These are phyloP conservation scores for Suhomyces sp. DNA, from an alignment of 805 yeast genomes.

Conservation along the genomic window DNA sequence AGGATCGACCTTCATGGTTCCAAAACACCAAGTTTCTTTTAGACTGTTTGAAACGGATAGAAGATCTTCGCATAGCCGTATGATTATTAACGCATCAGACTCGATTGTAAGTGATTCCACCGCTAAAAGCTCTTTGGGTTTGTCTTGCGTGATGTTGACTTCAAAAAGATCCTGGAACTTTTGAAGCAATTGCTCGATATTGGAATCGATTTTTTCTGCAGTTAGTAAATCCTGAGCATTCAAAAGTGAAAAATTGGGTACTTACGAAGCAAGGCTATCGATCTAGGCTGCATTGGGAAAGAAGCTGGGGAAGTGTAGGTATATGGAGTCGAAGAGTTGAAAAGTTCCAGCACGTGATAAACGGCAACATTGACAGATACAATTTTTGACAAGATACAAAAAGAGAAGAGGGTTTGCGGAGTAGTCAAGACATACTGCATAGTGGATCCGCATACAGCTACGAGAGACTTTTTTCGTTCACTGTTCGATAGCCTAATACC, in stretches of 20 bases:
- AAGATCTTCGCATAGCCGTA: constrained; percentile 53
- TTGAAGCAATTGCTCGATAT: constrained; percentile 48
- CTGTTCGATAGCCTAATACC: too few species aligned
- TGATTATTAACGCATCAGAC: constrained; percentile 48
- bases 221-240: constrained; percentile 21
- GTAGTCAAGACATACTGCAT: too few species aligned
- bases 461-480: too few species aligned
- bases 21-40: constrained; percentile 58
- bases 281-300: constrained; percentile 43
- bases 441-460: too few species aligned
- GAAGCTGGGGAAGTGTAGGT: not conserved
- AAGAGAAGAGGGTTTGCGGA: too few species aligned
- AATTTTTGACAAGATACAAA: too few species aligned
- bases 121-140: constrained; percentile 41
- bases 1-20: constrained; percentile 42
- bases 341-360: not conserved
- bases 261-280: constrained; percentile 40
- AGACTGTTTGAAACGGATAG: constrained; percentile 46
- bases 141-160: constrained; percentile 41
- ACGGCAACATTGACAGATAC: too few species aligned
- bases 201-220: constrained; percentile 49
- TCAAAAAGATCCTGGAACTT: constrained; percentile 54
- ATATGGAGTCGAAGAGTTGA: not conserved
- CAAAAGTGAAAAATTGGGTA: not conserved
- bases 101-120: constrained; percentile 58